A percentile compares a stretch with the other conserved stretches of the same genome.
Conservation (phyloP, 1,284 basidiomycete genomes). For the Leccinum solheimii region DNA sequence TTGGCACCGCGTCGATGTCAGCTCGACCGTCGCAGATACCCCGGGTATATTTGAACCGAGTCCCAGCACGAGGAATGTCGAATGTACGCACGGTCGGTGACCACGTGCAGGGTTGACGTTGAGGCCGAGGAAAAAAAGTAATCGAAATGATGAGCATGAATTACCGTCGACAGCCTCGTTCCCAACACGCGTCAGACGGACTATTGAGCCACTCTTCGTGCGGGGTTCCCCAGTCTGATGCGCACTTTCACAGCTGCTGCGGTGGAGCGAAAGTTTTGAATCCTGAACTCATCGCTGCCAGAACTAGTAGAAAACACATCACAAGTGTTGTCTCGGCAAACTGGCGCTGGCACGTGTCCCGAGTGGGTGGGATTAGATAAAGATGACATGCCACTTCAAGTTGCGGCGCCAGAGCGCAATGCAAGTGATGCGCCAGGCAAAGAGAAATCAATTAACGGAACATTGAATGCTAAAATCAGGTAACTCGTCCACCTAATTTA, state of each 20-base stretch:
- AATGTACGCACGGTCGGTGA: constrained; percentile 7
- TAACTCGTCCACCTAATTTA: constrained; percentile 34
- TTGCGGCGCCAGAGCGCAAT: constrained; percentile 23
- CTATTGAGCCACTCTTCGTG: constrained; percentile 19
- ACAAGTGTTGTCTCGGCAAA: background rate
- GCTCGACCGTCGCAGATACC: constrained; percentile 10
- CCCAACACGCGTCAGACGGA: constrained; percentile 28
- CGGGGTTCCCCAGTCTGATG: background rate
- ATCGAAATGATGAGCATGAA: constrained; percentile 27
- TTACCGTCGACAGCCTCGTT: constrained; percentile 33
- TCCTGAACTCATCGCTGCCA: background rate
- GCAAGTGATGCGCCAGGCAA: constrained; percentile 17
- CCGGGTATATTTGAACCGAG: constrained; percentile 5
- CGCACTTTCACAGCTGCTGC: background rate
- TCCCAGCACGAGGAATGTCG: constrained; percentile 10
- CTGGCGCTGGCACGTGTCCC: background rate
- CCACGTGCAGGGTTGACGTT: constrained; percentile 23
- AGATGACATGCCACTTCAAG: constrained; percentile 1
- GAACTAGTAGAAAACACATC: constrained; percentile 1
- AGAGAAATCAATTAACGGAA: constrained; percentile 28
- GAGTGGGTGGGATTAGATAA: constrained; percentile 31
- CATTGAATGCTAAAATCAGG: constrained; percentile 19
- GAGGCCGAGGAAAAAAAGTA: constrained; percentile 24
- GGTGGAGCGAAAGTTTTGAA: background rate
- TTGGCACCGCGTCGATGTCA: constrained; percentile 1